These are phyloP conservation scores for Vaccinium corymbosum DNA, from an alignment of 148 eudicot species.

Conservation along the genomic window DNA sequence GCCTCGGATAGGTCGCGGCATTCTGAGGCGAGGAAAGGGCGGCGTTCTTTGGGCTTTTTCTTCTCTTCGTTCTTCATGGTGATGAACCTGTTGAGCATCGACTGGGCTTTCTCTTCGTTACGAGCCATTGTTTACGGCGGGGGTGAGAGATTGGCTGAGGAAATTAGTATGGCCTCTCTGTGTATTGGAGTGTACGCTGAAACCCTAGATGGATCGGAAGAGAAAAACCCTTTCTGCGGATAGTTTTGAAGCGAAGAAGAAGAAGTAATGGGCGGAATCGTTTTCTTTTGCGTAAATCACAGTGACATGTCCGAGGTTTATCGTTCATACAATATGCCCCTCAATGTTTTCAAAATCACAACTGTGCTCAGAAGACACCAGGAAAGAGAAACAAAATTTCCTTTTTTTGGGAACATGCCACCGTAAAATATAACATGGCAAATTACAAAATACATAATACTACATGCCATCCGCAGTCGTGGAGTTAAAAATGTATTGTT, in stretches of 20 bases:
- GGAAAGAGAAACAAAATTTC: too few relatives aligned
- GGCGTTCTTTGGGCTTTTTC: conserved; percentile 84
- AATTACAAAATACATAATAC: too few relatives aligned
- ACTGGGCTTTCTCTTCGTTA: conserved; percentile 91
- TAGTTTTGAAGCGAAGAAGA: too few relatives aligned
- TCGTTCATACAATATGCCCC: too few relatives aligned
- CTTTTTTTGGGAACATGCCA: too few relatives aligned
- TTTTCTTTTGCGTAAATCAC: not conserved
- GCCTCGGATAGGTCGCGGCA: conserved; percentile 94
- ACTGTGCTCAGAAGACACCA: too few relatives aligned
- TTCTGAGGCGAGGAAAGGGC: conserved; percentile 81
- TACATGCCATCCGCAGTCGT: too few relatives aligned
- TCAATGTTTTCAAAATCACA: too few relatives aligned
- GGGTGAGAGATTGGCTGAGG: not conserved
- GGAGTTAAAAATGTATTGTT: too few relatives aligned
- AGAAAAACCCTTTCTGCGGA: not conserved
- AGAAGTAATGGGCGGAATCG: too few relatives aligned
- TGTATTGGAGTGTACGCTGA: not conserved
- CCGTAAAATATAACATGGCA: too few relatives aligned
- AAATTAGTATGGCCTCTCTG: not conserved
- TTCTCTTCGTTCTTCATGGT: conserved; percentile 84
- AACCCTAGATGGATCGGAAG: not conserved
- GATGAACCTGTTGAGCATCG: conserved; percentile 89
- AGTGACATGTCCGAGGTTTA: too few relatives aligned
- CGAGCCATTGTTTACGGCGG: conserved; percentile 56